Evolutionary conservation across 2,329 filamentous ascomycete species (phyloP), one percentile per base, ranked within the genome.

Genomic region (Raffaelea albimanens): DNA sequence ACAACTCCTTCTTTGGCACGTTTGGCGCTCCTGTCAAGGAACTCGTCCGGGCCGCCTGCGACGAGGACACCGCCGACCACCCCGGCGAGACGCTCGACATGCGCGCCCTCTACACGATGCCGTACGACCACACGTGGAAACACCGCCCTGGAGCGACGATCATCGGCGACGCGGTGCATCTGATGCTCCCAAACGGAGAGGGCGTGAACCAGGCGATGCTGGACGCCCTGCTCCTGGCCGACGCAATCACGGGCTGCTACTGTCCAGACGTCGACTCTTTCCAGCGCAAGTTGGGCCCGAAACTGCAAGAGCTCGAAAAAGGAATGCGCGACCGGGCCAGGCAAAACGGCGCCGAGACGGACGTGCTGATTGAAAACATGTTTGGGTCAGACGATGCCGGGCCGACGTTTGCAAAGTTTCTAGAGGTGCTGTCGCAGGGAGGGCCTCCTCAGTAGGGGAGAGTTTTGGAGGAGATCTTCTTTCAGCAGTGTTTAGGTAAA

Each of bases 81-180:
- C 40, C 51, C 2, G 52, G 50, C 10, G 50, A 49, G 0, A 43
- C 45, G 2, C 44, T 61, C 2, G 53, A 57, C 10, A 19, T 59
- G 21, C 57, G 55, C 41, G 54, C 59, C 0, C 48, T 66, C 1
- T 60, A 62, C 53, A 65, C 65, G 49, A 61, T 79, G 3, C 72
- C 74, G 0, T 50, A 69, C 2, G 67, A 67, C 1, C 50, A 63
- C 13, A 44, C 44, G 1, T 79, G 75, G 73, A 51, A 63, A 5
- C 51, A 62, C 11, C 55, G 59, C 4, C 34, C 61, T 0, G 70
- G 72, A 3, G 61, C 70, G 3, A 74, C 76, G 0, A 58, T 80
- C 13, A 57, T 79, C 18, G 76, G 76, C 3, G 75, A 79, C 53
- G 72, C 75, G 1, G 75, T 73, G 8, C 75, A 79, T 56, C 53